Evolutionary conservation across 1,284 basidiomycete species (phyloP).

Genomic region (Pterulicium gracile): DNA sequence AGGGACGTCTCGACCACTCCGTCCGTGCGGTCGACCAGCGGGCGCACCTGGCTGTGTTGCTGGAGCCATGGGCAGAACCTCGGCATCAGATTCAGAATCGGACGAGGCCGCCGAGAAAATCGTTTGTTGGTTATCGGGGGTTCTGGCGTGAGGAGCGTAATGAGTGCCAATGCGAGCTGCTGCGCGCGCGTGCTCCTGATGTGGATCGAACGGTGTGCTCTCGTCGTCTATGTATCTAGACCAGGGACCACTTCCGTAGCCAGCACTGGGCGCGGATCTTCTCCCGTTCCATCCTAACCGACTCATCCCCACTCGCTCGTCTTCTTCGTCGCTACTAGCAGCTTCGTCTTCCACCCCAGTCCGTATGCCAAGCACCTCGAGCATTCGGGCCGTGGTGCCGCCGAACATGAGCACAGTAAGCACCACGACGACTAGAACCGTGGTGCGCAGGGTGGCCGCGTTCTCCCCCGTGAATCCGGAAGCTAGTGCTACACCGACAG

Average conservation of each 20-base stretch:
- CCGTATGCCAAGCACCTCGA: slow-evolving; percentile 93
- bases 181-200: slow-evolving; percentile 21
- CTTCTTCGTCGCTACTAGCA: slow-evolving; percentile 73
- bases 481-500: slow-evolving; percentile 94
- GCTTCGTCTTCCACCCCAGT: slow-evolving; percentile 94
- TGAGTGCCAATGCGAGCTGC: slow-evolving; percentile 34
- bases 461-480: slow-evolving; percentile 91
- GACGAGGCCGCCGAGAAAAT: slow-evolving; percentile 52
- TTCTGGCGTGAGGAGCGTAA: slow-evolving; percentile 35
- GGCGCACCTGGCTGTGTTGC: slow-evolving; percentile 18
- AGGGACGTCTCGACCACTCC: slow-evolving; percentile 9
- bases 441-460: slow-evolving; percentile 84
- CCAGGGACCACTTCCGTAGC: slow-evolving; percentile 23
- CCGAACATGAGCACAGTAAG: slow-evolving; percentile 94
- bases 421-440: slow-evolving; percentile 93
- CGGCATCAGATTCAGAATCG: slow-evolving; percentile 61
- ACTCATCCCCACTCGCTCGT: slow-evolving; percentile 30
- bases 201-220: slow-evolving; percentile 22
- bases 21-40: neutral
- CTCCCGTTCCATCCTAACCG: slow-evolving; percentile 16
- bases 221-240: slow-evolving; percentile 39
- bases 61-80: slow-evolving; percentile 67
- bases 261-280: slow-evolving; percentile 14
- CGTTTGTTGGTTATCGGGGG: slow-evolving; percentile 48
- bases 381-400: slow-evolving; percentile 93